Conservation (phyloP, 768 basidiomycete species). For the Pleurotus salmoneostramineus region DNA sequence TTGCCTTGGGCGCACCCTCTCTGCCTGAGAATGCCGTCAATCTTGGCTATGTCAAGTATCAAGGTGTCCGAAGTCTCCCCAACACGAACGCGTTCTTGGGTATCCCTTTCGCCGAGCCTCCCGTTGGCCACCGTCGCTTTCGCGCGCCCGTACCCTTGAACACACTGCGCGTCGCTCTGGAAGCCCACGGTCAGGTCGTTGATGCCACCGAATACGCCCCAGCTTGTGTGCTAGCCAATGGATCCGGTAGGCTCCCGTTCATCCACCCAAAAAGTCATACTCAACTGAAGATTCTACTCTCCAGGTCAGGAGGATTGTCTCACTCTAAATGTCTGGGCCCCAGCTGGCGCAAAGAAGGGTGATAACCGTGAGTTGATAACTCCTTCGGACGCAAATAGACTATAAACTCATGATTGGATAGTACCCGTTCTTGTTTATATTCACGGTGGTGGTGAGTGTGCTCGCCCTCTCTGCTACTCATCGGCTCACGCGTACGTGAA, state of each 20-base stretch:
- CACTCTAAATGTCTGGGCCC: constrained; percentile 61
- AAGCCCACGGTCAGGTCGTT: constrained; percentile 33
- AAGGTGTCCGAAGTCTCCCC: constrained; percentile 46
- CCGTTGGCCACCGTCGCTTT: constrained; percentile 47
- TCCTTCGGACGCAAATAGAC: neutral
- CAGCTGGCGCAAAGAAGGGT: constrained; percentile 38
- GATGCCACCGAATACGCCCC: constrained; percentile 50
- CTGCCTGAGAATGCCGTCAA: constrained; percentile 33
- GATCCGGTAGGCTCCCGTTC: constrained; percentile 28
- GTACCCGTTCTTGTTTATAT: constrained; percentile 47
- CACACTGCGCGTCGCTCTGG: constrained; percentile 34
- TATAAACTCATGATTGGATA: constrained; percentile 10
- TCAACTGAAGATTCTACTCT: too few relatives aligned
- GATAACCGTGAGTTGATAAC: constrained; percentile 38
- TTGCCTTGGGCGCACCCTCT: too few relatives aligned
- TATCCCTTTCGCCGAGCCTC: constrained; percentile 60
- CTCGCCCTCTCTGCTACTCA: neutral
- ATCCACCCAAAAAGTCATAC: too few relatives aligned
- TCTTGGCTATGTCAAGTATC: constrained; percentile 56
- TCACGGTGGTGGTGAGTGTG: constrained; percentile 38
- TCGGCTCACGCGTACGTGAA: neutral
- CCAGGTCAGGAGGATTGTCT: constrained; percentile 48
- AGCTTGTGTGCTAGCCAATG: constrained; percentile 57
- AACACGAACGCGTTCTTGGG: constrained; percentile 57
- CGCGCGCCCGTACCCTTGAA: constrained; percentile 52